These are phyloP conservation scores for Eutrema heterophyllum DNA, from an alignment of 345 rosid species.

Conservation along the genomic window DNA sequence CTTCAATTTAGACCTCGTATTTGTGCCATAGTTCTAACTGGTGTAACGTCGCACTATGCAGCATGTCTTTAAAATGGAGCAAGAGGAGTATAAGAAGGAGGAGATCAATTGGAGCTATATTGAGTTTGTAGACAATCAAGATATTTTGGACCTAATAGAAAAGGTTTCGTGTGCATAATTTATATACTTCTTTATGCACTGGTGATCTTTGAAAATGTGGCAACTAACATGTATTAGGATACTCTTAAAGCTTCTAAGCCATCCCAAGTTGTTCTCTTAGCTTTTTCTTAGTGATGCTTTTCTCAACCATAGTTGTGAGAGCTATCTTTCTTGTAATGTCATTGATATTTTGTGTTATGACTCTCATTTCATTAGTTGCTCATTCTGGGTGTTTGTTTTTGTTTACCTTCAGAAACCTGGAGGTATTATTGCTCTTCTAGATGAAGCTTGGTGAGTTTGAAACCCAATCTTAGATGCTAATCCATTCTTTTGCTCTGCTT, in stretches of 20 bases:
- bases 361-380: constrained; percentile 1
- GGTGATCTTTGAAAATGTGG: not conserved
- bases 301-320: not conserved
- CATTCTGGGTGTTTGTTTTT: constrained; percentile 1
- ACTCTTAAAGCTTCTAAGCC: not conserved
- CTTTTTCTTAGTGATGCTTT: not conserved
- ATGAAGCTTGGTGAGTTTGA: constrained; percentile 94
- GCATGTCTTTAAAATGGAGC: constrained; percentile 99
- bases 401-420: constrained; percentile 85
- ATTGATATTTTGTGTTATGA: not conserved
- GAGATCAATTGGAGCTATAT: constrained; percentile 97
- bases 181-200: not conserved
- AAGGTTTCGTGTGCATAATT: constrained; percentile 49
- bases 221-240: not conserved
- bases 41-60: constrained; percentile 36
- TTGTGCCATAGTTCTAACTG: constrained; percentile 15
- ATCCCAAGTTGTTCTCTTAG: not conserved
- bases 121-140: constrained; percentile 97
- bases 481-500: not conserved
- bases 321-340: constrained; percentile 4
- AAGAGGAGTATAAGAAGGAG: constrained; percentile 97
- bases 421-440: constrained; percentile 97
- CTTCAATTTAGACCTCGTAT: not conserved
- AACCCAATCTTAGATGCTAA: not conserved
- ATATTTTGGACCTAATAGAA: constrained; percentile 91